Base-by-base conservation (phyloP, 2,329 filamentous ascomycete genomes). In the Paracoccidioides lutzii region DNA sequence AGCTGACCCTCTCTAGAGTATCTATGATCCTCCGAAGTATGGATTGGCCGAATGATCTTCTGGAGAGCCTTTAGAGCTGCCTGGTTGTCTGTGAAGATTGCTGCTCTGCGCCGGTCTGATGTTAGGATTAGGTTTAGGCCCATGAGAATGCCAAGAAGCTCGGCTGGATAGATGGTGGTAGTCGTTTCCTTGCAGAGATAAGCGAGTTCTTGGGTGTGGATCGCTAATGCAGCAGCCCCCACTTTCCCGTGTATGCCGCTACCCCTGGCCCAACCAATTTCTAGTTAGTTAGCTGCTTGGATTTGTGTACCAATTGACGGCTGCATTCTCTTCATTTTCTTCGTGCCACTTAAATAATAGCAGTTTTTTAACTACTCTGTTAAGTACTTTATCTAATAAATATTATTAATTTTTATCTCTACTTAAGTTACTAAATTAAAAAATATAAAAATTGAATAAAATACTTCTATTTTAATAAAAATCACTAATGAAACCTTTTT, bases 151-250 rank as follows among this genome's bases (percentile, higher is more conserved):
- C 63, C 65, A 55, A 51, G 57, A 12, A 66, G 62, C 52, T 68
- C 65, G 38, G 62, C 65, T 57, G 63, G 61, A 54, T 67, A 67
- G 32, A 67, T 60, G 4, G 64, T 67, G 40, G 63, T 66, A 43
- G 59, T 64, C 48, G 52, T 58, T 22, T 61, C 57, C 57, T 38
- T 62, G 55, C 62, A 63, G 56, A 67, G 65, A 53, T 67, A 65
- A 52, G 33, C 57, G 52, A 43, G 50, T 32, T 43, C 54, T 22
- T 53, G 40, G 42, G 54, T 57, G 9, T 61, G 53, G 43, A 41
- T 30, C 38, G 60, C 57, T 50, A 66, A 56, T 38, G 64, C 65
- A 15, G 60, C 63, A 3, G 64, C 65, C 22, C 64, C 62, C 38
- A 67, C 60, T 40, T 66, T 57, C 15, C 59, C 59, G 44, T 66